These are phyloP conservation scores for Hymenoscyphus infarciens DNA, from an alignment of 2,329 filamentous ascomycete genomes.

Conservation along the genomic window DNA sequence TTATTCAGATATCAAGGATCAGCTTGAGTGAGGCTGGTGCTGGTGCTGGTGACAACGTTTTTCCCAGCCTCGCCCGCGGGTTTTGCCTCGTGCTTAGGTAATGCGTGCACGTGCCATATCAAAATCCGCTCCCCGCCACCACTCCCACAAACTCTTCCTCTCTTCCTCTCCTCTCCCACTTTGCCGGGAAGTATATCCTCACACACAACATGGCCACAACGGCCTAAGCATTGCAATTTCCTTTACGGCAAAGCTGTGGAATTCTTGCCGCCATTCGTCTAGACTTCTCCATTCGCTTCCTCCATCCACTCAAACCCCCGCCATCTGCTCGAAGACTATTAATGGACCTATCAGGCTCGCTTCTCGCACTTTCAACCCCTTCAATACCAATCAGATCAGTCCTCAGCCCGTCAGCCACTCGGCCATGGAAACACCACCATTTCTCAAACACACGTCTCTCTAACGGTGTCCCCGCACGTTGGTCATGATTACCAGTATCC, in stretches of 20 bases:
- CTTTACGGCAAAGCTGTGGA: too few species aligned
- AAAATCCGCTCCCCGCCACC: too few species aligned
- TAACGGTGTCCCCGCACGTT: conserved; percentile 2
- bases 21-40: neutral
- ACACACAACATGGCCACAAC: neutral
- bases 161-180: neutral
- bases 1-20: neutral
- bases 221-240: too few species aligned
- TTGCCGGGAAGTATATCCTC: neutral
- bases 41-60: neutral
- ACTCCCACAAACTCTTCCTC: neutral
- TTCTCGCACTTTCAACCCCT: conserved; percentile 1
- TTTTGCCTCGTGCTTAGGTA: neutral
- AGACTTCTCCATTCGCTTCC: too few species aligned
- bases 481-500: neutral
- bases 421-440: neutral
- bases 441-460: neutral
- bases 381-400: conserved; percentile 1
- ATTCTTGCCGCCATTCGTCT: neutral
- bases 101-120: neutral
- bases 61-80: neutral
- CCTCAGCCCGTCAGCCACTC: conserved; percentile 1
- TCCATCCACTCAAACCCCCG: neutral
- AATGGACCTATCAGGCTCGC: neutral
- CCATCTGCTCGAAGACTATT: neutral